Base-by-base conservation (phyloP, 495 filamentous ascomycete species). In the Aspergillus ostianus region DNA sequence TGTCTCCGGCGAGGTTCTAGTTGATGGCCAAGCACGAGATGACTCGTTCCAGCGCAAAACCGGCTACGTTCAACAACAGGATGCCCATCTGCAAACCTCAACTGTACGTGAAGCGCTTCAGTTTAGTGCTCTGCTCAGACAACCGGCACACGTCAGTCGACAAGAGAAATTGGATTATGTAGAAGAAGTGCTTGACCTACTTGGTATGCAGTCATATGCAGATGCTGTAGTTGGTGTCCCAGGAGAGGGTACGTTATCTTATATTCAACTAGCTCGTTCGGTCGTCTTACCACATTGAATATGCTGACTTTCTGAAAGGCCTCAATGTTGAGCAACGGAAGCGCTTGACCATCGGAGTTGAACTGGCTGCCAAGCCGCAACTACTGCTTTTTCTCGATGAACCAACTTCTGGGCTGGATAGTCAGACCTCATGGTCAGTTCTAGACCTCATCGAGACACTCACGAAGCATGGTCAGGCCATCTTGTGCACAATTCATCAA, bases 11-110 rank as follows among this genome's bases (percentile, higher is more conserved):
- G 71, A 79, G 26, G 77, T 84, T 63, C 63, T 82, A 6, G 79
- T 85, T 2, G 74, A 84, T 62, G 82, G 82, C 12, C 55, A 64
- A 17, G 69, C 67, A 2, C 71, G 86, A 15, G 89, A 93, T 64
- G 73, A 79, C 17, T 90, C 87, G 0, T 96, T 96, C 77, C 90
- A 93, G 67, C 85, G 92, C 30, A 93, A 92, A 74, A 94, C 91
- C 3, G 92, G 92, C 18, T 97, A 96, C 65, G 92, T 91, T 21
- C 90, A 96, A 65, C 93, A 97, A 69, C 91, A 94, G 70, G 92
- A 97, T 83, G 79, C 96, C 0, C 92, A 95, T 74, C 78, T 93
- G 10, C 77, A 86, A 21, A 93, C 90, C 0, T 84, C 86, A 0
- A 97, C 92, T 6, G 91, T 96, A 23, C 84, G 91, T 30, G 92